Evolutionary conservation across 2,329 filamentous ascomycete species (phyloP), one percentile per base, ranked within the genome.

Genomic region (Ascochyta fabae): DNA sequence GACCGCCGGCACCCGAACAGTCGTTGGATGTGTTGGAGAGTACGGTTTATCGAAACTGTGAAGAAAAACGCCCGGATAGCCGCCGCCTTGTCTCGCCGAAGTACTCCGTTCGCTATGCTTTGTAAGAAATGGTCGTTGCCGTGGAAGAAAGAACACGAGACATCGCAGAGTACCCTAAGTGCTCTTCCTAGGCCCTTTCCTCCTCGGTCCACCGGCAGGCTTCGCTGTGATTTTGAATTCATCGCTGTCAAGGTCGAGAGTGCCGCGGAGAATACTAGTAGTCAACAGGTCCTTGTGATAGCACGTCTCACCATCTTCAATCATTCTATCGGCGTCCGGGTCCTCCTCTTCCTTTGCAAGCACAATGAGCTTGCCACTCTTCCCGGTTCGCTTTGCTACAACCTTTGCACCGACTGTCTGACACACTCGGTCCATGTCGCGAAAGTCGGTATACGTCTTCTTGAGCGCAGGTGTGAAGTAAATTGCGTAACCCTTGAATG

Each of bases 401-500:
- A 78, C 65, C 6, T 59, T 59, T 5, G 76, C 78, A 3, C 80
- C 80, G 7, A 73, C 73, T 4, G 71, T 69, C 31, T 66, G 68
- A 19, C 68, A 72, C 0, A 81, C 69, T 4, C 70, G 60, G 31
- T 75, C 67, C 5, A 82, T 70, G n/a, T 78, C 75, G 1, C 60
- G 51, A 57, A 77, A 80, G 3, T 26, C 59, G 53, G 31, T 44
- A 53, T 74, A 72, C 4, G 67, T 63, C 19, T 64, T 66, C 34
- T 72, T 72, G 15, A 79, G 67, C 2, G 72, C 65, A 9, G 72
- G 72, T 0, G 81, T 83, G 66, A 83, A 78, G 62, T 81, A 83
- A 24, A 84, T 71, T 6, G 74, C 78, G 60, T 79, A 80, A 55
- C 79, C 79, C 1, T 72, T 54, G 65, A 86, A 84, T 51, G 80